Evolutionary conservation across 2,329 filamentous ascomycete species (phyloP).

Genomic region (Raffaelea deltoideospora): DNA sequence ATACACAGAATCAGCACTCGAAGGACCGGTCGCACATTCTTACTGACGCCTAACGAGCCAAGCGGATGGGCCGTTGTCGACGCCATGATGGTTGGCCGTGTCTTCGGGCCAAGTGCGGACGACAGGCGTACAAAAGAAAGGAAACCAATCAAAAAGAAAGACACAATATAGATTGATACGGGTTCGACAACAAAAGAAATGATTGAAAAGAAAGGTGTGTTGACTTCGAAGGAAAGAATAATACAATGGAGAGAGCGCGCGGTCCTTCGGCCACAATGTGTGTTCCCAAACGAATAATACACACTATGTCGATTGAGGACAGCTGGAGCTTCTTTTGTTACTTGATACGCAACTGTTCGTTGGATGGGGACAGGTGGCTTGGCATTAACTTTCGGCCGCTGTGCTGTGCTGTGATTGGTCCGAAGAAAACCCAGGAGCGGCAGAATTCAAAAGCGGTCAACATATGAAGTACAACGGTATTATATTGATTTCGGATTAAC

Average conservation of each 20-base stretch:
- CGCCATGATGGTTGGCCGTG: conserved; percentile 16
- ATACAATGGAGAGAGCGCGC: not conserved
- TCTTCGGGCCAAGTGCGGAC: too few relatives aligned
- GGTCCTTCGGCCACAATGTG: conserved; percentile 1
- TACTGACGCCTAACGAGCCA: conserved; percentile 46
- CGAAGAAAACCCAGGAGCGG: too few relatives aligned
- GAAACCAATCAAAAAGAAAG: not conserved
- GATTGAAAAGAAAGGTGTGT: not conserved
- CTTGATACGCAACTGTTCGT: not conserved
- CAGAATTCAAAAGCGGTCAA: too few relatives aligned
- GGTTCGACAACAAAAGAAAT: not conserved
- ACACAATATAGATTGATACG: not conserved
- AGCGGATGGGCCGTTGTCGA: conserved; percentile 18
- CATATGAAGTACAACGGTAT: too few relatives aligned
- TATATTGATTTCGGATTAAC: too few relatives aligned
- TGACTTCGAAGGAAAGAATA: not conserved
- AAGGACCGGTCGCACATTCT: conserved; percentile 71
- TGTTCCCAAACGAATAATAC: not conserved
- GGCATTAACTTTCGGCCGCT: too few relatives aligned
- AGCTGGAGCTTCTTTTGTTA: conserved; percentile 8
- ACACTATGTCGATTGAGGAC: conserved; percentile 2
- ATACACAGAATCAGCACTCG: conserved; percentile 79
- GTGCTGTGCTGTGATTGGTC: too few relatives aligned
- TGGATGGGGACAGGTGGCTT: conserved; percentile 3
- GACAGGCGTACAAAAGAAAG: too few relatives aligned